A percentile compares a stretch with the other conserved stretches of the same genome.
Evolutionary conservation across 306 rosid genomes (phyloP).

Genomic region (Corylus avellana): DNA sequence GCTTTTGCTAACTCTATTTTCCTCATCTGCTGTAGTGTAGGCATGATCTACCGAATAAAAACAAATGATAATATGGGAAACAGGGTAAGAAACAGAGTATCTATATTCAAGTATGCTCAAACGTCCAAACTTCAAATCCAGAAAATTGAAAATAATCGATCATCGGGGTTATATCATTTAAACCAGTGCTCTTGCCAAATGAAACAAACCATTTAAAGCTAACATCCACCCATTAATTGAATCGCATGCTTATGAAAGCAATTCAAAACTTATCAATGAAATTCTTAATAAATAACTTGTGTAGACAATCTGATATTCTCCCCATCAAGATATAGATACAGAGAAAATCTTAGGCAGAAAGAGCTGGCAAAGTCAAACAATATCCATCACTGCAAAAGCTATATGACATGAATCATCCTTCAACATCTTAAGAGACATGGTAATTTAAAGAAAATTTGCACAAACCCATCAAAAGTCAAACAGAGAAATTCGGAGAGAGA

Average conservation of each 20-base stretch:
- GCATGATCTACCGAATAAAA: not conserved
- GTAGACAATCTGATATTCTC: no score
- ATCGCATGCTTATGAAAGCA: constrained; percentile 7
- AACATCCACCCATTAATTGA: not conserved
- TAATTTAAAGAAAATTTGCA: not conserved
- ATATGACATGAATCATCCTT: not conserved
- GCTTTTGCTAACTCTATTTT: not conserved
- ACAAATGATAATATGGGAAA: not conserved
- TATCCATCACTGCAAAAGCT: no score
- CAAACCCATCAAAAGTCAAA: not conserved
- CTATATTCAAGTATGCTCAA: not conserved
- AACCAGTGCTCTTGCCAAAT: not conserved
- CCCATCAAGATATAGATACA: no score
- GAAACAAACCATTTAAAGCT: not conserved
- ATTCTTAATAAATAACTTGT: not conserved
- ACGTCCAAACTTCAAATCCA: not conserved
- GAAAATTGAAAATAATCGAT: not conserved
- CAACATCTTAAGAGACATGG: not conserved
- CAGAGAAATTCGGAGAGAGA: not conserved
- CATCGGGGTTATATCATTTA: not conserved
- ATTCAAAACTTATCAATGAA: constrained; percentile 1
- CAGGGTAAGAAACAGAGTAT: constrained; percentile 11
- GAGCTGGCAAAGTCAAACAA: no score
- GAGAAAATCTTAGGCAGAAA: no score
- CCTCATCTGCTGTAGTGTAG: not conserved